phyloP scores from a whole-genome alignment of 805 yeast genomes.

The Priceomyces castillae region DNA sequence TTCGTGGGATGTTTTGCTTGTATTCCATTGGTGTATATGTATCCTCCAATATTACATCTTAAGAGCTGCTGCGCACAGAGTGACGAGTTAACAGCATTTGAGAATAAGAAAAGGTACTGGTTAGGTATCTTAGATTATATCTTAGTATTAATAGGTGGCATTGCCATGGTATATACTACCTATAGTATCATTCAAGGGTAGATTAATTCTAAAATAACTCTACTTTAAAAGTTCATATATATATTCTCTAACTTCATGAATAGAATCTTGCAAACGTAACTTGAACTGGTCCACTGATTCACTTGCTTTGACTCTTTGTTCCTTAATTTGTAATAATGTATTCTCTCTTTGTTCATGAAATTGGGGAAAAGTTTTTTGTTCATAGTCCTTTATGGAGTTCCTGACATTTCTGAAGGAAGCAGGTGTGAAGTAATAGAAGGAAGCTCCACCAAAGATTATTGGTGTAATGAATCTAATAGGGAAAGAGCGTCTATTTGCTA shows the following conservation, averaged over 20 bases:
- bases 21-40: constrained; percentile 81
- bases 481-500: constrained; percentile 45
- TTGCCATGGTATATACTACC: constrained; percentile 67
- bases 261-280: constrained; percentile 14
- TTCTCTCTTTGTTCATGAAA: constrained; percentile 18
- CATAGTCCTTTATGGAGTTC: constrained; percentile 22
- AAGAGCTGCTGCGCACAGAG: constrained; percentile 42
- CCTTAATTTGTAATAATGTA: neutral
- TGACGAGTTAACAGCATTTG: constrained; percentile 12
- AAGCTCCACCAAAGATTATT: constrained; percentile 43
- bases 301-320: constrained; percentile 11
- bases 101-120: constrained; percentile 29
- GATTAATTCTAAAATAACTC: neutral
- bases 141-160: constrained; percentile 54
- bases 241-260: constrained; percentile 28
- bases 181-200: constrained; percentile 19
- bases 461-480: constrained; percentile 55
- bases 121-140: constrained; percentile 46
- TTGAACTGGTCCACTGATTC: constrained; percentile 11
- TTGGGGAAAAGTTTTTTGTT: constrained; percentile 30
- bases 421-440: constrained; percentile 52
- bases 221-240: constrained; percentile 12
- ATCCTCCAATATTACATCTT: constrained; percentile 76
- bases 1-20: constrained; percentile 85
- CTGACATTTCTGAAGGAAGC: constrained; percentile 37